phyloP scores from a whole-genome alignment of 768 basidiomycete genomes.

The Mycena galopus region DNA sequence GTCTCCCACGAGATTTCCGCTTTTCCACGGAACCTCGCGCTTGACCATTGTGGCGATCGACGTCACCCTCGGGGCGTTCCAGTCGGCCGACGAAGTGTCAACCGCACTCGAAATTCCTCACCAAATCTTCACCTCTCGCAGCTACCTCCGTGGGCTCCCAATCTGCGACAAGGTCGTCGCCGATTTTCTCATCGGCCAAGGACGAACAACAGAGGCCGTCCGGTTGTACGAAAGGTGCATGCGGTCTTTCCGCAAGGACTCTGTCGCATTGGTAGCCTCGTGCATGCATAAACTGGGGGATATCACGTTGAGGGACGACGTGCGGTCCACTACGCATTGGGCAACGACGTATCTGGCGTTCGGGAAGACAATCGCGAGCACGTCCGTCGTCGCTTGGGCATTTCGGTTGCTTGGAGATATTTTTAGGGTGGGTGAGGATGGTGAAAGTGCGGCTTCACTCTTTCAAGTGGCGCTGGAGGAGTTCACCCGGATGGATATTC shows the following conservation, averaged over 20 bases:
- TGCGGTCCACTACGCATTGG: slow-evolving; percentile 2
- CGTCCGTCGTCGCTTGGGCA: neutral
- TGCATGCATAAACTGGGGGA: slow-evolving; percentile 6
- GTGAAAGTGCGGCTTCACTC: neutral
- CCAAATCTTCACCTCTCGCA: neutral
- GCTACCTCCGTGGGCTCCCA: slow-evolving; percentile 8
- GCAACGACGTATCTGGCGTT: slow-evolving; percentile 12
- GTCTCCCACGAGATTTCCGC: neutral
- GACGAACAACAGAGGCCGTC: neutral
- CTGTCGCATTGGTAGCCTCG: neutral
- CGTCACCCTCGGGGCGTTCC: neutral
- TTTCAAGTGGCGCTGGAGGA: slow-evolving; percentile 9
- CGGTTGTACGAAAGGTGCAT: slow-evolving; percentile 1
- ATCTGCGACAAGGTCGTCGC: slow-evolving; percentile 11
- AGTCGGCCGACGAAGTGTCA: neutral
- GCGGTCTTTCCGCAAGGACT: neutral
- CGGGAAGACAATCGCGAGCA: neutral
- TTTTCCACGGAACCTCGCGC: neutral
- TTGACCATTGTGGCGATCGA: slow-evolving; percentile 1
- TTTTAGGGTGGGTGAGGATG: neutral
- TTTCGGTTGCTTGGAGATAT: slow-evolving; percentile 5
- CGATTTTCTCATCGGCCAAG: neutral
- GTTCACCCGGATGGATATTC: slow-evolving; percentile 18
- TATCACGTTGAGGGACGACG: slow-evolving; percentile 1
- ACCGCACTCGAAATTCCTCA: slow-evolving; percentile 2